Base-by-base conservation (phyloP, 306 rosid genomes). In the Cucurbita ficifolia region DNA sequence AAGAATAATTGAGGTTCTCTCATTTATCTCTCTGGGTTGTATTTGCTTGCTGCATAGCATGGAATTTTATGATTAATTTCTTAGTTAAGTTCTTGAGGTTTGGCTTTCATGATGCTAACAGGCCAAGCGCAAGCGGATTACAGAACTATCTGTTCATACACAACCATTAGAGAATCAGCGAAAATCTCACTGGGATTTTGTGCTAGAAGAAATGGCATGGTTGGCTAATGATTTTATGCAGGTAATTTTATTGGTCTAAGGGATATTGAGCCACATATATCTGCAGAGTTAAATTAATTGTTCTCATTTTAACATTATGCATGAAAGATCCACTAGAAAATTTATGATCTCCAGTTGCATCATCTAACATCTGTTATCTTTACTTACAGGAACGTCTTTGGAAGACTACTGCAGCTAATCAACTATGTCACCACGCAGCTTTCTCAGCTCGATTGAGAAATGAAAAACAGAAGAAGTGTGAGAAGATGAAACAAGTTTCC, bases 221-320 rank as follows among this genome's bases (percentile, higher is more conserved):
- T 72, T 95, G 93, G 97, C 99, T 38, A 95, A 91, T 80, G 99
- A 95, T 95, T 91, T 89, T 88, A 92, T 88, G 0, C 99, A 95
- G 97, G 99, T 80, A 82, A 81, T 56, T 84, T 71, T 63, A 65
- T 72, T 49, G 70, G 19, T 19, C 36, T 16, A 11, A 72, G 36
- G 5, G 21, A 21, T 19, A 36, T 22, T 54, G 50, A 54, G 8
- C 35, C 59, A 18, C 63, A 52, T 6, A 38, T 72, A 39, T 72
- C 52, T 52, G 49, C 19, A 19, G 49, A 72, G 45, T 52, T 36
- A 19, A 70, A 14, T 22, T 11, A 7, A 46, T 11, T 61, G 43
- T 68, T 43, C 18, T 45, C 49, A 70, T 57, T 70, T 50, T 24
- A 33, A 49, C 45, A 16, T 14, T 70, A 49, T 70, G 55, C 29